A percentile compares a stretch with the other conserved stretches of the same genome.
These are phyloP conservation scores for Saussurea involucrata DNA, from an alignment of 129 eudicot genomes.

Conservation along the genomic window DNA sequence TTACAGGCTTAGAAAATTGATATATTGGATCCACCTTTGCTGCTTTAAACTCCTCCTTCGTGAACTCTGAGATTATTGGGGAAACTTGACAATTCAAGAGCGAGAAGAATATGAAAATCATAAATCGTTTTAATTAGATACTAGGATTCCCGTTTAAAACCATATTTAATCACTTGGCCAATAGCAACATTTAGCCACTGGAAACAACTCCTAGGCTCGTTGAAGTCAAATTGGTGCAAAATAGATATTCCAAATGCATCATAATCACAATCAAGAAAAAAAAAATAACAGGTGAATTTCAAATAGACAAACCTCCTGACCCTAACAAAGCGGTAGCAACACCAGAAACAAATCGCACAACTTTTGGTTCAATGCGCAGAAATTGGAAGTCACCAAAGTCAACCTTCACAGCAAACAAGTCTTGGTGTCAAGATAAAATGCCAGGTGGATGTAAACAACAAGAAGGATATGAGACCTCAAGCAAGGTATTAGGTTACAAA, in stretches of 20 bases:
- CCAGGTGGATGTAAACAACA: neutral
- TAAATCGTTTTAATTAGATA: conserved; percentile 1
- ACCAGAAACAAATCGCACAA: conserved; percentile 92
- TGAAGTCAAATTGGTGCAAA: neutral
- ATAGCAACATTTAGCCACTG: neutral
- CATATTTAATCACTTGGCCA: neutral
- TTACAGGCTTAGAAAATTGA: conserved; percentile 87
- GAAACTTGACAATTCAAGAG: neutral
- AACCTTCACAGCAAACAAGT: conserved; percentile 50
- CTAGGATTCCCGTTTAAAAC: neutral
- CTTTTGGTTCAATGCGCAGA: conserved; percentile 85
- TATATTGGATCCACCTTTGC: conserved; percentile 88
- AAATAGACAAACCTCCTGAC: conserved; percentile 79
- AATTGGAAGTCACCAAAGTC: conserved; percentile 99
- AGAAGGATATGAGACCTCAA: neutral
- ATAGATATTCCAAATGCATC: neutral
- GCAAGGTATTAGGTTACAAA: neutral
- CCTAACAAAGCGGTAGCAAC: conserved; percentile 96
- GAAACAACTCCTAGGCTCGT: neutral
- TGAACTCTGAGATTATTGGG: conserved; percentile 54
- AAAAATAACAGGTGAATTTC: neutral
- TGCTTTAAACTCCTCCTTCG: conserved; percentile 59
- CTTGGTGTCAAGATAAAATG: neutral
- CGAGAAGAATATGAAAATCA: neutral
- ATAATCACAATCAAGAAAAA: conserved; percentile 8